Evolutionary conservation across 192 early-diverging fungal species (phyloP).

Genomic region (Rhizophagus clarus): DNA sequence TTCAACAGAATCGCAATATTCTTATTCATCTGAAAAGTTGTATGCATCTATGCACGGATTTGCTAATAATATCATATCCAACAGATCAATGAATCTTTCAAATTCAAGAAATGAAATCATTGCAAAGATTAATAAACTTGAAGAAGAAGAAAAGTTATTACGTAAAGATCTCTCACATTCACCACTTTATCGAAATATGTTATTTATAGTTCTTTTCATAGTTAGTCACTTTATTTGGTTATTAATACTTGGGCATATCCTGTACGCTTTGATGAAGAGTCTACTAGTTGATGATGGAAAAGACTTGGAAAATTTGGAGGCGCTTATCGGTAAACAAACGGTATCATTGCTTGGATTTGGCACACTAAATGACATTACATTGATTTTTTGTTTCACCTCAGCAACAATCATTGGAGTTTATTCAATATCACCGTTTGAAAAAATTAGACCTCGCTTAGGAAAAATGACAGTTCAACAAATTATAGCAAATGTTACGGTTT

Average conservation of each 20-base stretch:
- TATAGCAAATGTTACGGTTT: conserved; percentile 25
- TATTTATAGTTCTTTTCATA: conserved; percentile 21
- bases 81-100: neutral
- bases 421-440: conserved; percentile 23
- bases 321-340: conserved; percentile 30
- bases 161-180: conserved; percentile 20
- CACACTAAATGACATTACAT: conserved; percentile 6
- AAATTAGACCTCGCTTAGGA: conserved; percentile 4
- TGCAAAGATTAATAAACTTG: conserved; percentile 24
- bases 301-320: neutral
- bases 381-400: conserved; percentile 31
- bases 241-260: neutral
- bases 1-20: neutral
- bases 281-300: conserved; percentile 22
- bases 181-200: conserved; percentile 29
- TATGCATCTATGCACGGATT: conserved; percentile 17
- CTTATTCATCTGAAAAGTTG: conserved; percentile 24
- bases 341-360: conserved; percentile 23
- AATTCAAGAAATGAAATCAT: conserved; percentile 10
- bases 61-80: neutral
- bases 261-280: conserved; percentile 23
- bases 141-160: neutral
- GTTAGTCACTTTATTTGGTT: conserved; percentile 17
- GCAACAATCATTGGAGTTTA: conserved; percentile 31
- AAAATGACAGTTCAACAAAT: conserved; percentile 22